Evolutionary conservation across 495 filamentous ascomycete species (phyloP), one percentile per base, ranked within the genome.

Genomic region (Penicillium pancosmium): DNA sequence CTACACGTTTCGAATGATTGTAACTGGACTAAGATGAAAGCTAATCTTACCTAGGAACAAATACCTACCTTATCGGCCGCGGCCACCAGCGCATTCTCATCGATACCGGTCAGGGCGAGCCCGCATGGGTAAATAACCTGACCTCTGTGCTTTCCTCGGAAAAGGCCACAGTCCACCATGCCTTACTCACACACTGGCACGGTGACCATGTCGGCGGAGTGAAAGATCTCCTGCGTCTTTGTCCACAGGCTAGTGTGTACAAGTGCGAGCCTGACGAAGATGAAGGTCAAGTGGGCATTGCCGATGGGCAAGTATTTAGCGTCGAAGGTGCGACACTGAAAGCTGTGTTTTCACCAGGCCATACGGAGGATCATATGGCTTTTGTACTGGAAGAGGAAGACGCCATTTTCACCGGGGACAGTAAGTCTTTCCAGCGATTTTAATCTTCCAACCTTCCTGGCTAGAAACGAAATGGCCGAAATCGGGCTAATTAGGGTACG

Each of bases 321-420:
- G 86, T 90, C 1, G 84, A 90, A 33, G 94, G 92, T 6, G 92
- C 88, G 2, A 91, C 87, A 0, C 66, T 98, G 34, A 84, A 76
- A 3, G 92, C 92, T 2, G 75, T 86, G 7, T 81, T 91, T 71
- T 90, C 88, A 1, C 94, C 94, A 0, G 94, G 94, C 2, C 94
- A 98, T 69, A 89, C 94, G 0, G 73, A 70, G 2, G 94, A 98
- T 65, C 94, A 98, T 70, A 89, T 94, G 83, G 83, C 80, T 25
- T 83, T 94, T 55, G 57, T 88, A 19, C 65, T 91, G 11, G 71
- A 77, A 59, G 88, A 96, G 64, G 90, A 94, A 66, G 82, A 89
- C 67, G 91, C 91, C 9, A 82, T 98, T 68, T 96, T 98, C 73
- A 97, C 93, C 0, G 94, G 91, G 40, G 94, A 98, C 66, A 97